Evolutionary conservation across 2,329 filamentous ascomycete species (phyloP).

Genomic region (Zasmidium citrigriseum): DNA sequence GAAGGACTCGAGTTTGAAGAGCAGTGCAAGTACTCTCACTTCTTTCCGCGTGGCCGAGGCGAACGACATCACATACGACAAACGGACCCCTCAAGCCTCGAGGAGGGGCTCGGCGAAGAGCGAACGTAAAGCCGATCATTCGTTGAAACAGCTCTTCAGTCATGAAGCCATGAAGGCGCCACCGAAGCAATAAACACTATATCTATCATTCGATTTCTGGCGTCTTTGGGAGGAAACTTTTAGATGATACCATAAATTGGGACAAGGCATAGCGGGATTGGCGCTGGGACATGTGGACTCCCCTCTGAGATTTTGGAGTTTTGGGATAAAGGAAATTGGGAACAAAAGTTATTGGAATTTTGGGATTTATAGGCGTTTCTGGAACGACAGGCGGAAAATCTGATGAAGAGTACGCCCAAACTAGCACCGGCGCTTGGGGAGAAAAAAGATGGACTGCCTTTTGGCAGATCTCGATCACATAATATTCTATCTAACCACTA

Average conservation of each 20-base stretch:
- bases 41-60: slow-evolving; percentile 32
- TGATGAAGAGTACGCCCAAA: slow-evolving; percentile 10
- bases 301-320: not conserved
- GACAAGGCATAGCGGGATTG: not conserved
- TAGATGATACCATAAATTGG: not conserved
- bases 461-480: too few species aligned
- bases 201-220: not conserved
- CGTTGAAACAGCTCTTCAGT: slow-evolving; percentile 36
- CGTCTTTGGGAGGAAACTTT: not conserved
- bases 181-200: slow-evolving; percentile 11
- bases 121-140: slow-evolving; percentile 21
- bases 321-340: not conserved
- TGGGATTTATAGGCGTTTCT: slow-evolving; percentile 6
- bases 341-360: not conserved
- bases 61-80: slow-evolving; percentile 28
- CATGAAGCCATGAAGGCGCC: slow-evolving; percentile 36
- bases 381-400: slow-evolving; percentile 10
- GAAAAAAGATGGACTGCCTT: not conserved
- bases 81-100: slow-evolving; percentile 11
- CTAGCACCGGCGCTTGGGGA: not conserved
- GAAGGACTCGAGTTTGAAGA: slow-evolving; percentile 33
- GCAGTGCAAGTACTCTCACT: slow-evolving; percentile 34
- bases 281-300: not conserved
- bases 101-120: slow-evolving; percentile 6
- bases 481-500: not conserved